Conservation (phyloP, 176 grass and related monocot genomes). For the Guadua angustifolia region DNA sequence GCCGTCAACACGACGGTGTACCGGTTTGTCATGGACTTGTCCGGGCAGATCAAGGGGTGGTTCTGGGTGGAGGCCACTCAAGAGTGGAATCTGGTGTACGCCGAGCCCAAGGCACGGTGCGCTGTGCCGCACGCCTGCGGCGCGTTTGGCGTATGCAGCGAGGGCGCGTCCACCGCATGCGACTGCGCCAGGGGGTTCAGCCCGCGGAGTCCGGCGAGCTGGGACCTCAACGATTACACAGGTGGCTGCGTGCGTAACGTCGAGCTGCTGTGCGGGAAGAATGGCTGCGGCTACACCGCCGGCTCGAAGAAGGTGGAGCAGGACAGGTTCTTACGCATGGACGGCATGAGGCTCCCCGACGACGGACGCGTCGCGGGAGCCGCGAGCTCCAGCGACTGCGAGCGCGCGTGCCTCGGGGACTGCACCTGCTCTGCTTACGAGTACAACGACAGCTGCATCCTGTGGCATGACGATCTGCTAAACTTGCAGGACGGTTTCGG, state of each 20-base stretch:
- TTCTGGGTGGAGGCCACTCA: constrained; percentile 41
- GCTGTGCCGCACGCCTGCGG: constrained; percentile 41
- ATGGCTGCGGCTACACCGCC: neutral
- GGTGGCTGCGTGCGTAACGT: constrained; percentile 38
- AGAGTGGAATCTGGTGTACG: constrained; percentile 37
- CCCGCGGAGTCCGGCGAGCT: neutral
- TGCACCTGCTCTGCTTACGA: constrained; percentile 51
- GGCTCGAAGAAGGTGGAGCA: neutral
- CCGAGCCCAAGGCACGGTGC: constrained; percentile 44
- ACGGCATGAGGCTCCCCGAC: constrained; percentile 28
- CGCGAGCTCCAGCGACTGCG: constrained; percentile 28
- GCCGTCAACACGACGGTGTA: constrained; percentile 24
- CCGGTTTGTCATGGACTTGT: constrained; percentile 39
- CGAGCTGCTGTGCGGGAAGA: constrained; percentile 27
- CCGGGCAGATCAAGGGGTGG: constrained; percentile 46
- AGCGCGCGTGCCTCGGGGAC: constrained; percentile 17
- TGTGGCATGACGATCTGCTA: constrained; percentile 41
- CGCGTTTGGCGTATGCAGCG: constrained; percentile 44
- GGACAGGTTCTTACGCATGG: constrained; percentile 41
- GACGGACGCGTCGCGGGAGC: neutral
- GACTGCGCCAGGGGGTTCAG: constrained; percentile 42
- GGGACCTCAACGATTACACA: constrained; percentile 12
- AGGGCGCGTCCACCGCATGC: neutral
- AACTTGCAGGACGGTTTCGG: constrained; percentile 39
- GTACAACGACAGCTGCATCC: constrained; percentile 32